Base-by-base conservation (phyloP, 345 rosid genomes). In the Salix udensis region DNA sequence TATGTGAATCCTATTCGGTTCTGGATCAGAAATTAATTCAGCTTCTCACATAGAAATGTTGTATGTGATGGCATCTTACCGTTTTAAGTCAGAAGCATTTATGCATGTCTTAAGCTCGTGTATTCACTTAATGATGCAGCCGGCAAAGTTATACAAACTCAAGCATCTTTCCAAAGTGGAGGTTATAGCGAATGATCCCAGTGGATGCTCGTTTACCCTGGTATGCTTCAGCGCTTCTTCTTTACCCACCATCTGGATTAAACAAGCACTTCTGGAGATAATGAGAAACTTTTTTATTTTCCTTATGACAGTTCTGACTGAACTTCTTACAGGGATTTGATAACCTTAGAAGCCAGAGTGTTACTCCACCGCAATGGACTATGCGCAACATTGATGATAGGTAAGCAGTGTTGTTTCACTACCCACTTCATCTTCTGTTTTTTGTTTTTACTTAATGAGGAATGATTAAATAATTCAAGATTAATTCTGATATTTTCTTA, bases 281-380 rank as follows among this genome's bases (percentile, higher is more conserved):
- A 71, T 44, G 36, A 24, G 72, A 55, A 76, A 71, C 52, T 13
- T 37, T 39, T 60, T 75, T 4, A 52, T 23, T 60, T 24, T 16
- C 31, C 68, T 36, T 34, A 55, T 44, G 21, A 53, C 5, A 34
- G 52, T 82, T 75, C 83, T 88, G 80, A 90, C 67, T 65, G 65
- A 80, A 65, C 73, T 76, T 85, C 50, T 80, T 84, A 21, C 77
- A 96, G 99, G 99, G 99, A 37, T 96, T 96, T 89, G 99, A 96
- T 83, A 96, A 96, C 86, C 98, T 96, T 55, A 90, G 97, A 88
- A 94, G 89, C 88, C 97, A 96, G 86, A 91, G 91, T 84, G 99
- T 96, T 79, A 88, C 97, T 82, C 98, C 97, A 40, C 93, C 98
- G 39, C 99, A 96, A 72, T 96, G 99, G 99, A 96, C 97, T 67